These are phyloP conservation scores for Dillenia suffruticosa DNA, from an alignment of 164 flowering plant species.

Conservation along the genomic window DNA sequence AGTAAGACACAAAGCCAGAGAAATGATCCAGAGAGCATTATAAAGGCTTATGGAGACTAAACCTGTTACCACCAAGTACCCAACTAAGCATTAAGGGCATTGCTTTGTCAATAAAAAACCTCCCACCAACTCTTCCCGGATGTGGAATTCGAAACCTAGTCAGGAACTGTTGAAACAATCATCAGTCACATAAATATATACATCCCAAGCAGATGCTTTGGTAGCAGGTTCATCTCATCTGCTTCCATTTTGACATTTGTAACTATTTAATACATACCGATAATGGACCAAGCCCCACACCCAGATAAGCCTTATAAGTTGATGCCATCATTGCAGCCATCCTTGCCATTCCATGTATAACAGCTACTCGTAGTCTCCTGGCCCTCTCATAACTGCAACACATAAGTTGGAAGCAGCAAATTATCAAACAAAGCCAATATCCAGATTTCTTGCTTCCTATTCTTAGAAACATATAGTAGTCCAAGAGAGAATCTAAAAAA, in stretches of 20 bases:
- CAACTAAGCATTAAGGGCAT: slow-evolving; percentile 89
- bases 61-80: slow-evolving; percentile 98
- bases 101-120: slow-evolving; percentile 60
- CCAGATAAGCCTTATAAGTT: slow-evolving; percentile 88
- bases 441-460: too few relatives aligned
- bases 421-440: neutral
- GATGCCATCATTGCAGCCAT: slow-evolving; percentile 96
- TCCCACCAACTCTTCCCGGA: slow-evolving; percentile 93
- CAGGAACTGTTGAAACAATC: slow-evolving; percentile 55
- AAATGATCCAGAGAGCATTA: too few relatives aligned
- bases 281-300: slow-evolving; percentile 92
- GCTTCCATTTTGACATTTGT: neutral
- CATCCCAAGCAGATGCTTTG: too few relatives aligned
- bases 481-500: too few relatives aligned
- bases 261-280: slow-evolving; percentile 44
- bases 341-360: slow-evolving; percentile 89
- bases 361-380: slow-evolving; percentile 77
- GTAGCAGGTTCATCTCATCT: too few relatives aligned
- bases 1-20: too few relatives aligned
- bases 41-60: slow-evolving; percentile 4
- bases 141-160: slow-evolving; percentile 80
- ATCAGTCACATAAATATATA: neutral
- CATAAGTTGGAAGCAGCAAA: neutral
- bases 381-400: slow-evolving; percentile 69
- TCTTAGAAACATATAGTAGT: too few relatives aligned